Evolutionary conservation across 1,284 basidiomycete genomes (phyloP), one percentile per base, ranked within the genome.

Genomic region (Trichosporon faecale): DNA sequence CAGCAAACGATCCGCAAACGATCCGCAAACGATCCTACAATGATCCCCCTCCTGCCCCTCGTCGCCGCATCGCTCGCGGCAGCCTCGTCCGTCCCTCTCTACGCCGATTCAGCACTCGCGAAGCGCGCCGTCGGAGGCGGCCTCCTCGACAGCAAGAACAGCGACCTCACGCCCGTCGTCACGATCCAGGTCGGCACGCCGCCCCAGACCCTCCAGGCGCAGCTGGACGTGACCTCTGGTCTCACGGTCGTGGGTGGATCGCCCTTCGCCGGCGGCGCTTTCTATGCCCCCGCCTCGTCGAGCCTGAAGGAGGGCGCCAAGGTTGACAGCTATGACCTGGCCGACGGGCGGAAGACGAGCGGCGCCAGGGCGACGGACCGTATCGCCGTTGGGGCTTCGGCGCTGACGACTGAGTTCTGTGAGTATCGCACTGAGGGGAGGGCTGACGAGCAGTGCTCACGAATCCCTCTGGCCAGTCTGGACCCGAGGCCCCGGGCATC

Each of bases 41-140:
- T 31, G 27, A 16, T 61, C 18, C 1, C 27, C 35, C 35, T 37
- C 35, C 35, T 37, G 16, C 27, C 12, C 16, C 29, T 61, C 27
- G 2, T 61, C 57, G 29, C 29, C 27, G 55, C 55, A 3, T 4
- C 9, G 7, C 29, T 61, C 29, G 57, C 57, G 16, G 57, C 57
- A 14, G 57, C 57, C 4, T n/a, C 57, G 3, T 16, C 27, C 29
- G 57, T 61, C 29, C 16, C 29, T 5, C 27, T 31, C 7, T 31
- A 61, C 6, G 29, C 27, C 9, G 3, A 29, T 65, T 12, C 35
- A 46, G 21, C 64, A 44, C 46, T n/a, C n/a, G n/a, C n/a, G n/a
- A n/a, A n/a, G n/a, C 64, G 64, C 18, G 23, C 64, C 4, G 37
- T 40, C 64, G 64, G 46, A 25, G 64, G 35, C 64, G 64, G 23